Conservation (phyloP, 2,329 filamentous ascomycete species). For the Volutella citrinella region DNA sequence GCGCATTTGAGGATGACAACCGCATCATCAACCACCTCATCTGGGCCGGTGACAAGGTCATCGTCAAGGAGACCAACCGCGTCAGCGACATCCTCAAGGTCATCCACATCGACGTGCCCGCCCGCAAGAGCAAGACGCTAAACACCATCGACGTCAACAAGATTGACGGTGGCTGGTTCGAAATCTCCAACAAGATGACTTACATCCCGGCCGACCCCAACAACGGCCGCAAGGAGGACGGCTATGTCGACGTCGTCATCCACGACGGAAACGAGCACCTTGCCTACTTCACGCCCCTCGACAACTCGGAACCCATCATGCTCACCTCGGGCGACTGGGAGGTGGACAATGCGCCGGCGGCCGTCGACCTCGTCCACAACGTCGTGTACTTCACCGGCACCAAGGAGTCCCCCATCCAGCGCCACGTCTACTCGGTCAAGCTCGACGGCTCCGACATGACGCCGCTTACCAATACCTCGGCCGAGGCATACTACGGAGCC, state of each 20-base stretch:
- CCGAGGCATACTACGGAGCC: slow-evolving; percentile 74
- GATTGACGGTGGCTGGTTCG: slow-evolving; percentile 96
- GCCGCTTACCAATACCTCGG: slow-evolving; percentile 69
- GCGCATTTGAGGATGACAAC: slow-evolving; percentile 76
- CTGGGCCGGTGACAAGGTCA: slow-evolving; percentile 81
- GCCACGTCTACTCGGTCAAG: slow-evolving; percentile 87
- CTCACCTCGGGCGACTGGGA: slow-evolving; percentile 92
- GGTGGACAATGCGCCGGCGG: slow-evolving; percentile 79
- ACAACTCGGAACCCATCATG: slow-evolving; percentile 77
- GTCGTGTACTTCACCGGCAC: slow-evolving; percentile 89
- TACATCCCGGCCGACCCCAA: slow-evolving; percentile 81
- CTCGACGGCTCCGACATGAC: slow-evolving; percentile 73
- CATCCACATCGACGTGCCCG: slow-evolving; percentile 75
- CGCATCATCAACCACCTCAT: slow-evolving; percentile 89
- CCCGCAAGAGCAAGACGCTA: slow-evolving; percentile 73
- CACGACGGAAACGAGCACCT: slow-evolving; percentile 86
- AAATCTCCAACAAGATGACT: slow-evolving; percentile 81
- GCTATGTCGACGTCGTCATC: slow-evolving; percentile 90
- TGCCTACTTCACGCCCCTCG: slow-evolving; percentile 87
- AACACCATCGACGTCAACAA: slow-evolving; percentile 74
- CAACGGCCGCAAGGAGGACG: slow-evolving; percentile 75
- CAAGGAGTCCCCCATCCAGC: slow-evolving; percentile 82
- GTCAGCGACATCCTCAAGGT: slow-evolving; percentile 90
- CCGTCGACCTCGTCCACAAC: slow-evolving; percentile 80
- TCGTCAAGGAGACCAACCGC: slow-evolving; percentile 90